Percentiles rank a stretch among this genome's conserved stretches.
Evolutionary conservation across 2,329 filamentous ascomycete genomes (phyloP).

Genomic region (Fusarium praegraminearum): DNA sequence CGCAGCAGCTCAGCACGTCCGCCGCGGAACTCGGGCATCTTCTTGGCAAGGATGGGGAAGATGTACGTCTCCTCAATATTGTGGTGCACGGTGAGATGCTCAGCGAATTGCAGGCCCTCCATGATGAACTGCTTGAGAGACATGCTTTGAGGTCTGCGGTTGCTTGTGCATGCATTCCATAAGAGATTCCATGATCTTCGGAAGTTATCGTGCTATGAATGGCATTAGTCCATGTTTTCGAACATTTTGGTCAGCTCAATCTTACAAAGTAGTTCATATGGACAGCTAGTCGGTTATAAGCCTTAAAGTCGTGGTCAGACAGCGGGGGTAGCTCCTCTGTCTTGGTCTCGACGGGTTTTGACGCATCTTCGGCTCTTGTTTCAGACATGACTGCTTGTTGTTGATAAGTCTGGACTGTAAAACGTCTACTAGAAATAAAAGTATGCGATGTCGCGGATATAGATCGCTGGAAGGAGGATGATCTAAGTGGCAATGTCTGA

Average conservation of each 20-base stretch:
- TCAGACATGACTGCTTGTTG: constrained; percentile 38
- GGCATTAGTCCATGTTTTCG: background rate
- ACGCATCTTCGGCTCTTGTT: constrained; percentile 7
- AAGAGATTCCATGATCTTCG: constrained; percentile 78
- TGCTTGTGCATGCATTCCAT: constrained; percentile 71
- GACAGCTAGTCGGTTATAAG: constrained; percentile 79
- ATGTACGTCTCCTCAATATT: constrained; percentile 84
- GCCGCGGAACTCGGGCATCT: constrained; percentile 80
- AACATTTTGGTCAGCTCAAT: background rate
- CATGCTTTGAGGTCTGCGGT: constrained; percentile 71
- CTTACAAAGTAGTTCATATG: constrained; percentile 79
- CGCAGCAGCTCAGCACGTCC: constrained; percentile 70
- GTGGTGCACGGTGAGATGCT: constrained; percentile 81
- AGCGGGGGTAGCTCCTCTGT: constrained; percentile 67
- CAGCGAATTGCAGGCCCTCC: constrained; percentile 75
- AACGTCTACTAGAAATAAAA: background rate
- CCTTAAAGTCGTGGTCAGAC: constrained; percentile 72
- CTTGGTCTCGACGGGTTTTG: constrained; percentile 22
- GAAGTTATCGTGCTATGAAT: constrained; percentile 77
- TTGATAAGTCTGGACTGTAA: background rate
- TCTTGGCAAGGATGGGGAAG: constrained; percentile 80
- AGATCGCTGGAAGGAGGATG: background rate
- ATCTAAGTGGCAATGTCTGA: constrained; percentile 5
- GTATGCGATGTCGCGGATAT: background rate
- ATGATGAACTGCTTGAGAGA: constrained; percentile 76